Conservation (phyloP, 768 basidiomycete genomes). For the Coprinopsis marcescibilis region DNA sequence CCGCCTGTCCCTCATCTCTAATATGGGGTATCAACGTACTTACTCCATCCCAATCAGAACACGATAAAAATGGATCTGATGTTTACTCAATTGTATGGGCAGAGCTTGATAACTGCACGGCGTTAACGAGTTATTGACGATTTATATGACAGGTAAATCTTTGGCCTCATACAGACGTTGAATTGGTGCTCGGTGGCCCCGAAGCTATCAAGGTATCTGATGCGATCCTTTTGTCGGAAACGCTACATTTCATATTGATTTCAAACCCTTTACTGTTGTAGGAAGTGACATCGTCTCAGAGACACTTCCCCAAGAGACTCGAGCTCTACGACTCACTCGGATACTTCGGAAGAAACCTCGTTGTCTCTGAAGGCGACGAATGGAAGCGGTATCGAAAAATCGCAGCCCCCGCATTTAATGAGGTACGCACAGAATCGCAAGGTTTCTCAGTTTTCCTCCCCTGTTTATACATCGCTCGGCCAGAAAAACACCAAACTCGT, state of each 20-base stretch:
- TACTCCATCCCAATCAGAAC: slow-evolving; percentile 2
- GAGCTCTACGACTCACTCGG: slow-evolving; percentile 37
- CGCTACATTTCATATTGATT: no score
- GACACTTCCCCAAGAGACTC: slow-evolving; percentile 54
- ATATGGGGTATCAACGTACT: background rate
- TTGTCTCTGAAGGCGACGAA: slow-evolving; percentile 57
- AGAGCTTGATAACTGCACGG: background rate
- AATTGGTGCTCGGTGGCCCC: slow-evolving; percentile 32
- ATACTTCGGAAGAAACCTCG: slow-evolving; percentile 56
- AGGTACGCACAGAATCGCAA: slow-evolving; percentile 39
- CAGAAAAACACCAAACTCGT: slow-evolving; percentile 44
- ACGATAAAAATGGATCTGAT: slow-evolving; percentile 27
- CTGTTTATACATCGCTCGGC: background rate
- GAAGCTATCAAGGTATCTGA: slow-evolving; percentile 32
- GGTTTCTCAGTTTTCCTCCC: background rate
- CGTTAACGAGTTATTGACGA: background rate
- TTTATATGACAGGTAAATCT: slow-evolving; percentile 20
- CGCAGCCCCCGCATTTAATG: slow-evolving; percentile 59
- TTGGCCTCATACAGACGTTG: slow-evolving; percentile 18
- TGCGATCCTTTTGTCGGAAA: no score
- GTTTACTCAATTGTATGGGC: slow-evolving; percentile 27
- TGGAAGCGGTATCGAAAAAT: slow-evolving; percentile 66
- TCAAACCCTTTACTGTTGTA: slow-evolving; percentile 18
- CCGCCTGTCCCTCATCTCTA: no score
- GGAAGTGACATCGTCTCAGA: slow-evolving; percentile 45